Evolutionary conservation across 768 basidiomycete species (phyloP), one percentile per base, ranked within the genome.

Genomic region (Lyophyllum decastes): DNA sequence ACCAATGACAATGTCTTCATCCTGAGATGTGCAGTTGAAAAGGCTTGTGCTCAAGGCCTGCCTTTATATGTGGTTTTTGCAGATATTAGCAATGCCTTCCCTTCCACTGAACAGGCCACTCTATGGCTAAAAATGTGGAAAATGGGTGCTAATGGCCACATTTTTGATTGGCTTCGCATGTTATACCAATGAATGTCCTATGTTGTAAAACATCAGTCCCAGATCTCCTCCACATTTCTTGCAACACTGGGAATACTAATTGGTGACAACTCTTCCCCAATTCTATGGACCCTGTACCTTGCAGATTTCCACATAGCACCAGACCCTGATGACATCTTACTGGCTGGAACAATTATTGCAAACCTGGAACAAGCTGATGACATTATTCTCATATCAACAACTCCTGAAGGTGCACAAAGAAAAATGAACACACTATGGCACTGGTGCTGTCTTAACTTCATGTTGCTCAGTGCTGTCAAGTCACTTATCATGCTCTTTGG

Each of bases 31-130:
- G 52, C 58, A 2, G 47, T 58, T 4, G 65, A 68, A 2, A 43
- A 55, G 35, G 62, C 62, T 19, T 21, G 52, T 11, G 51, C 57
- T 7, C 26, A 55, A 8, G 53, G 58, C 7, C 34, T 48, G 6
- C 43, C 59, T 6, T 59, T 68, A 2, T 61, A 59, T 55, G 63
- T 61, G 2, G 64, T 59, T 0, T 64, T 58, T 48, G 43, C 62
- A 17, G 64, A 68, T 52, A 26, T 64, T 34, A 57, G 55, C 6
- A 72, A 73, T 59, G 70, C 70, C 2, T 73, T 72, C 55, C 72
- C 72, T 0, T 70, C 68, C 1, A 60, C 61, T 1, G 57, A 72
- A 22, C 65, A 64, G n/a, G 47, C 64, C 19, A 64, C 68, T 0
- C 63, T 71, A 9, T 71, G 69, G 70, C 33, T 61, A 5, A 70